Base-by-base conservation (phyloP, 371 early-diverging fungal genomes). In the Saksenaea vasiformis region DNA sequence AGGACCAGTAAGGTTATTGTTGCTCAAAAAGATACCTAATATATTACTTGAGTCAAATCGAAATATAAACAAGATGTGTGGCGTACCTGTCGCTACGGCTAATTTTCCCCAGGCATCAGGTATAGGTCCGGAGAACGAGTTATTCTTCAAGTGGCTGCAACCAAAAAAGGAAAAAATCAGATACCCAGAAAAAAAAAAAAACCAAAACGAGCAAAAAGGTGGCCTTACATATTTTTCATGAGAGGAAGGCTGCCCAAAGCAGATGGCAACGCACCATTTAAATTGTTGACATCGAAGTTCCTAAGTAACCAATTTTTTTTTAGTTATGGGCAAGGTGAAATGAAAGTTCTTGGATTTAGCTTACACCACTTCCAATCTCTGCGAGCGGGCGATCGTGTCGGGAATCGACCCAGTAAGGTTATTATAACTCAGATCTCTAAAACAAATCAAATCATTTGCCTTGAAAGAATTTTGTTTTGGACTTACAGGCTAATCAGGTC, bases 361-460 rank as follows among this genome's bases (percentile, higher is more conserved):
- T 26, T 59, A 65, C 59, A 61, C 39, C 5, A 53, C 47, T 3
- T 65, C 43, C 7, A 53, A 17, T 24, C 26, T 58, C 22, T 19
- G 19, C n/a, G 53, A 19, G 8, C 34, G 19, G 26, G 61, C 58
- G 17, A 80, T 68, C 0, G 82, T 71, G 14, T 55, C 66, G 22
- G 83, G 87, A 34, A 86, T 58, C 19, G 64, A 35, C 5, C 85
- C 84, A 28, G 76, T 67, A 8, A 86, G 72, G 8, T 80, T 70
- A 54, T 86, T 86, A 56, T 76, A 67, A 47, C 83, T 79, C 55
- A 86, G 60, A 54, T 84, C 80, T 27, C 82, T 78, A 68, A 19
- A 58, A 19, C 2, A 54, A 19, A 38, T 61, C 61, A 65, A 44
- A 15, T 41, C 39, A 39, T 39, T 39, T n/a, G 39, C 11, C n/a